Base-by-base conservation (phyloP, 345 rosid species). In the Streptanthus diversifolius region DNA sequence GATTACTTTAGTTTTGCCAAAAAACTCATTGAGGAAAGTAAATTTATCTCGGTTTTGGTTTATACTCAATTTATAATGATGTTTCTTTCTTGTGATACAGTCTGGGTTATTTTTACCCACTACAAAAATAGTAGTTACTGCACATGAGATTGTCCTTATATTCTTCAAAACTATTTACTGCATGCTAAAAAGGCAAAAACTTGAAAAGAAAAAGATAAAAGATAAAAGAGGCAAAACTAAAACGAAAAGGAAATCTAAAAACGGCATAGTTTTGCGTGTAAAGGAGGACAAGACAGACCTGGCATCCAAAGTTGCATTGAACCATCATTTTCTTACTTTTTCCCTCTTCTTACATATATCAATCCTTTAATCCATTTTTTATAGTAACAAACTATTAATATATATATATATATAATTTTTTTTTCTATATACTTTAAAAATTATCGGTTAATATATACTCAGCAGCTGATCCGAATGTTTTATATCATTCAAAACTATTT, bases 201-300 rank as follows among this genome's bases (percentile, higher is more conserved):
- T 44, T 57, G 58, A 43, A 75, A 60, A 61, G 64, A 62, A 33
- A 68, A 61, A 68, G 56, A 48, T 24, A 48, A 74, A 73, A 65
- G 61, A 61, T 24, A 48, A 74, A 73, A 65, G 61, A 61, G 61
- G 32, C 47, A 36, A 35, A 43, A 51, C 3, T 17, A 58, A 66
- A 66, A 68, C 22, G 21, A 52, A 72, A 72, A 22, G 35, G 32
- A 68, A 54, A 54, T 10, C 47, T 45, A 51, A 30, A 49, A 80
- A 81, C 71, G 59, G 69, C 39, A 61, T 68, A 5, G 74, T 69
- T 68, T 75, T 69, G 79, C 74, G 70, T 75, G 74, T 63, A 75
- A 69, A 75, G 58, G 47, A 19, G 44, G 54, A 32, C 18, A 30
- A 72, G 77, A 68, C 74, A 68, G 51, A 68, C 52, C 54, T 68